Conservation (phyloP, 208 protist species). For the Crithidia brevicula region DNA sequence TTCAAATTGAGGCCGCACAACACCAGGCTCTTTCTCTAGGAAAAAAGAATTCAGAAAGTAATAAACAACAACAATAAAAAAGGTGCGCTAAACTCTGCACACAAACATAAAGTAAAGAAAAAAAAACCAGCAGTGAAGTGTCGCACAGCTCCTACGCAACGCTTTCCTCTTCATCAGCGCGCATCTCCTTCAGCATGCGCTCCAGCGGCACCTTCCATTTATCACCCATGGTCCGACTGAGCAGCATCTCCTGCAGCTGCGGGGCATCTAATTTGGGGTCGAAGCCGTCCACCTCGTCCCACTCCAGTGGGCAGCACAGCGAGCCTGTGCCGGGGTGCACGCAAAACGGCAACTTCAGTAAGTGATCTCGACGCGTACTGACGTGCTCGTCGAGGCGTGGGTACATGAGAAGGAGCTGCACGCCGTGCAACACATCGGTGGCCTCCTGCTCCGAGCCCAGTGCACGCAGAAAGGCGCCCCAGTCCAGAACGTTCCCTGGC, state of each 20-base stretch:
- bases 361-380: slow-evolving; percentile 96
- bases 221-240: slow-evolving; percentile 63
- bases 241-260: slow-evolving; percentile 68
- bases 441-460: slow-evolving; percentile 57
- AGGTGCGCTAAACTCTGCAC: too few species aligned
- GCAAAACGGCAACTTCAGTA: slow-evolving; percentile 98
- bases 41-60: too few species aligned
- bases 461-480: slow-evolving; percentile 41
- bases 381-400: slow-evolving; percentile 98
- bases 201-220: slow-evolving; percentile 72
- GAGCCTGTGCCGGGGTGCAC: slow-evolving; percentile 95
- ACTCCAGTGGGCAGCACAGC: slow-evolving; percentile 87
- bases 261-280: slow-evolving; percentile 73
- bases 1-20: too few species aligned
- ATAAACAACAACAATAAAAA: too few species aligned
- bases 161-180: slow-evolving; percentile 53
- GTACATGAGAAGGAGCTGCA: slow-evolving; percentile 90
- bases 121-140: too few species aligned
- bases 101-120: too few species aligned
- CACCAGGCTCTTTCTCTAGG: too few species aligned
- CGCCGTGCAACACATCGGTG: slow-evolving; percentile 56
- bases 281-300: slow-evolving; percentile 67
- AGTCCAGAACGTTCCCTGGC: slow-evolving; percentile 71
- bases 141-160: not conserved
- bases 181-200: slow-evolving; percentile 74